Percentiles rank a stretch among this genome's conserved stretches.
Evolutionary conservation across 2,329 filamentous ascomycete species (phyloP).

Genomic region (Neonectria punicea): DNA sequence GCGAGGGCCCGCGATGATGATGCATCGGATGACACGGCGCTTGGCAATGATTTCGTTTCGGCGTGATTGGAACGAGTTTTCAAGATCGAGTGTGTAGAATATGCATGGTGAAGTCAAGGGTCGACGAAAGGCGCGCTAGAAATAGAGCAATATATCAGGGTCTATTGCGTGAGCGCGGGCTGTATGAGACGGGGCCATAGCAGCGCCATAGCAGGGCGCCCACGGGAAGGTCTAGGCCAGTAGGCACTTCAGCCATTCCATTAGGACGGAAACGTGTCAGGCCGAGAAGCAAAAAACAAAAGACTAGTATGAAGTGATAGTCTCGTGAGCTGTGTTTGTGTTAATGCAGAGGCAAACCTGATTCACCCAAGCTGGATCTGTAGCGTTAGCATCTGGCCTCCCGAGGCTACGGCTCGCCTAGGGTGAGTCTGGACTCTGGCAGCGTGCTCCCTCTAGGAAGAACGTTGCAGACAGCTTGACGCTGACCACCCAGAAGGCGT

Average conservation of each 20-base stretch:
- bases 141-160: constrained; percentile 38
- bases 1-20: constrained; percentile 33
- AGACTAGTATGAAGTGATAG: background rate
- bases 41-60: constrained; percentile 7
- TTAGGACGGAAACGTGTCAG: background rate
- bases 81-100: constrained; percentile 5
- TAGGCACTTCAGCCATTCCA: background rate
- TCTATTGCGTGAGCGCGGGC: constrained; percentile 36
- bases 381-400: background rate
- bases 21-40: constrained; percentile 14
- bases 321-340: background rate
- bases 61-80: constrained; percentile 14
- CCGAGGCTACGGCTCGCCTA: constrained; percentile 5
- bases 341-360: too few species aligned
- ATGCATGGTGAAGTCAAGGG: constrained; percentile 7
- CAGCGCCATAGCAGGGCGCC: constrained; percentile 28
- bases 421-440: background rate
- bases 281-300: constrained; percentile 26
- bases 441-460: background rate
- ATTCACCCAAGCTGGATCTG: background rate
- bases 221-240: constrained; percentile 12
- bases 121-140: constrained; percentile 23
- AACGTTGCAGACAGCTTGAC: background rate
- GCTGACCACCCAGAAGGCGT: constrained; percentile 6
- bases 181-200: constrained; percentile 21